These are phyloP conservation scores for Heliamphora pulchella DNA, from an alignment of 179 eudicot genomes.

Conservation along the genomic window DNA sequence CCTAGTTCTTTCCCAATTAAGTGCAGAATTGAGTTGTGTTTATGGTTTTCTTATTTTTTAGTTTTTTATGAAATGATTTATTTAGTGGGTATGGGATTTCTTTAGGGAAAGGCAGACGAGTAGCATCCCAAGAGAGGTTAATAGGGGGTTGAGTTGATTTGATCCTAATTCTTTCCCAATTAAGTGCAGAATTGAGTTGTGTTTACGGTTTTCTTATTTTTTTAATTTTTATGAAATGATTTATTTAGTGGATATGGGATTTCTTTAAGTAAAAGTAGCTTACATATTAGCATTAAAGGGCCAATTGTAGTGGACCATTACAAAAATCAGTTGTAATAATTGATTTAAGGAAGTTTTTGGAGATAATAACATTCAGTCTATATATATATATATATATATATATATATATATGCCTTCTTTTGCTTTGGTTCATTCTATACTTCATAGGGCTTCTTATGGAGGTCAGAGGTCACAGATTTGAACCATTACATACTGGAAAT, in stretches of 20 bases:
- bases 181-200: background rate
- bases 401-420: background rate
- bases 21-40: background rate
- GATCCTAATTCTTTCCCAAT: background rate
- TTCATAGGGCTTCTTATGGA: background rate
- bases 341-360: too few relatives aligned
- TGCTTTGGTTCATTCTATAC: background rate
- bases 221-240: too few relatives aligned
- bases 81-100: too few relatives aligned
- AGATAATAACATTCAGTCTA: too few relatives aligned
- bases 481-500: background rate
- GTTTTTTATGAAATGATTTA: too few relatives aligned
- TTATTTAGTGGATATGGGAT: too few relatives aligned
- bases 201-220: background rate
- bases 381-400: too few relatives aligned
- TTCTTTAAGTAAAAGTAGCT: too few relatives aligned
- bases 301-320: too few relatives aligned
- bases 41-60: background rate
- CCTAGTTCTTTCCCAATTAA: background rate
- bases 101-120: too few relatives aligned
- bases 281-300: too few relatives aligned
- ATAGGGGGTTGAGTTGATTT: background rate
- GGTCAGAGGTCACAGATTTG: background rate
- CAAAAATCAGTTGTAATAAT: too few relatives aligned
- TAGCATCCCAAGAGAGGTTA: background rate